These are phyloP conservation scores for Chrysosporium queenslandicum DNA, from an alignment of 2,329 filamentous ascomycete genomes.

Conservation along the genomic window DNA sequence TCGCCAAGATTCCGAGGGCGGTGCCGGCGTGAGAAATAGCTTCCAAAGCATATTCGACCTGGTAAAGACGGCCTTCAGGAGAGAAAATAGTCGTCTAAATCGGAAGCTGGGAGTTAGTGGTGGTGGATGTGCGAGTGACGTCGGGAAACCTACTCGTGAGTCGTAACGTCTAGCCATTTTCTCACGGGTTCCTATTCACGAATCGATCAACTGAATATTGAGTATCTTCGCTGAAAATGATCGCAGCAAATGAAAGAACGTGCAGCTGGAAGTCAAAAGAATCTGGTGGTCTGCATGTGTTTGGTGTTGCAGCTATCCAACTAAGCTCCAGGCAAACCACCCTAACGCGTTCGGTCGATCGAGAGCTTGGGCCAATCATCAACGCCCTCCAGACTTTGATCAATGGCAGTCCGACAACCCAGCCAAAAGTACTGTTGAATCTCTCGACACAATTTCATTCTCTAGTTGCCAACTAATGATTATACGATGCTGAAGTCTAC, in stretches of 20 bases:
- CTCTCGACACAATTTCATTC: no score
- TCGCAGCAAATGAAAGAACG: neutral
- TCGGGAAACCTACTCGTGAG: slow-evolving; percentile 59
- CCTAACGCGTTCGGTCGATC: slow-evolving; percentile 17
- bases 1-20: slow-evolving; percentile 88
- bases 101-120: slow-evolving; percentile 10
- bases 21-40: slow-evolving; percentile 98
- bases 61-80: slow-evolving; percentile 93
- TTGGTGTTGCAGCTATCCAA: slow-evolving; percentile 8
- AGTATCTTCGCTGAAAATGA: neutral
- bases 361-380: slow-evolving; percentile 17
- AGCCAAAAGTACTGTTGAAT: no score
- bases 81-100: slow-evolving; percentile 97
- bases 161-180: slow-evolving; percentile 95
- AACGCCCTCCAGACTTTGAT: neutral
- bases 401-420: no score
- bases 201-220: neutral
- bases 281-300: neutral
- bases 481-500: slow-evolving; percentile 62
- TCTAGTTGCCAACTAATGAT: no score
- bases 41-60: slow-evolving; percentile 98
- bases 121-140: slow-evolving; percentile 19
- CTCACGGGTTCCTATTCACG: neutral
- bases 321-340: slow-evolving; percentile 19
- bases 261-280: neutral